Evolutionary conservation across 768 basidiomycete species (phyloP), one percentile per base, ranked within the genome.

Genomic region (Agrocybe pediades): DNA sequence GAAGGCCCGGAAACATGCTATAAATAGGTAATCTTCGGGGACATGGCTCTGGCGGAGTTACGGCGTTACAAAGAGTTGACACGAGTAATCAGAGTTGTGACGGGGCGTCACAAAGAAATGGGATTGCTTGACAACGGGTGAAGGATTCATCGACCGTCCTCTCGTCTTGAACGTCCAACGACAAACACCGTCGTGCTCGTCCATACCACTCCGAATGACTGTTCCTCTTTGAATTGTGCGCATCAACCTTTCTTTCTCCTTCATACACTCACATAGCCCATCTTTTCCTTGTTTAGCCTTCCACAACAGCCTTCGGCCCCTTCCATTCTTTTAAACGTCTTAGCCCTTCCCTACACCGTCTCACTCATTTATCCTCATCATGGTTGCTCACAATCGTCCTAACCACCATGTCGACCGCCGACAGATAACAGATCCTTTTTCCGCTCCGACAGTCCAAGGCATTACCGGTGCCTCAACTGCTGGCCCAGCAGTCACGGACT

Each of bases 311-410:
- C 53, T 61, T 58, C 51, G 58, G 51, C 55, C 23, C 49, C 54
- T 57, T 63, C 54, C 63, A 56, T 49, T 66, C 62, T 64, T 65
- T 67, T 57, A 49, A 49, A 47, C 36, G 46, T 56, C 48, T 24
- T n/a, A 41, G 44, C 45, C 56, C 53, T 30, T 58, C 56, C 54
- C 17, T 53, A 49, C 49, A 30, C 47, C 52, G 24, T 50, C 33
- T 40, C 45, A 49, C 43, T 46, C 43, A 40, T 46, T 25, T 44
- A 29, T 16, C 40, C 54, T n/a, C 46, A 44, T 54, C 33, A 69
- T 69, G 70, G 58, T 62, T 40, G 58, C 54, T 47, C 55, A 54
- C 55, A 46, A 33, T 44, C 62, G 57, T 54, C 60, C 48, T 39
- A 39, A 27, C 21, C 56, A 57, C 30, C 52, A 60, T 16, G 41